Evolutionary conservation across 2,329 filamentous ascomycete genomes (phyloP), one percentile per base, ranked within the genome.

Genomic region (Trichoderma sp.): DNA sequence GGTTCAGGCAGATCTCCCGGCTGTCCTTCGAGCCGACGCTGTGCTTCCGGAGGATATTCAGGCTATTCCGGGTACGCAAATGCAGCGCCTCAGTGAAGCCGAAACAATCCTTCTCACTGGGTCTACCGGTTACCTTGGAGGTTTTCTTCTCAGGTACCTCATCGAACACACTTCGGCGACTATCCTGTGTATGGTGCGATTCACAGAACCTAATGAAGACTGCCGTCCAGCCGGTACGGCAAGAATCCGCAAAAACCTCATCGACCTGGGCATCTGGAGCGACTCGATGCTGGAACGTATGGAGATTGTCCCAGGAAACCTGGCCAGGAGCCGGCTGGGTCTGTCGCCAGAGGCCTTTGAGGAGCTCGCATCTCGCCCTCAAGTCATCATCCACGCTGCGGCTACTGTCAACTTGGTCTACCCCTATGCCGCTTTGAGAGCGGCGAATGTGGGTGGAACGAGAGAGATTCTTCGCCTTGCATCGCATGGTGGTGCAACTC

Each of bases 371-470:
- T 77, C 81, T 12, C 86, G 88, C 7, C 83, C 92, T 1, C 84
- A 94, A 70, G 91, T 93, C 39, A 90, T 94, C 67, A 83, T 94
- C 1, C 92, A 94, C 75, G 89, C 91, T 39, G 92, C 88, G 29
- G 92, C 92, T 5, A 91, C 89, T 0, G 92, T 94, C 74, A 93
- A 93, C 75, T 81, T 94, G 58, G 90, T 94, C 0, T 94, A 94
- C 71, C 91, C 92, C 0, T 94, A 94, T 71, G 92, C 91, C 50
- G 90, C 91, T 0, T 81, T 94, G 71, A 86, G 91, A 64, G 87
- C 85, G 60, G 87, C 91, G 67, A 94, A 94, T 72, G 89, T 94
- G 2, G 87, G 87, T n/a, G 92, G 92, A n/a, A 93, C 91, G 0
- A 82, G 86, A 50, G 91, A 94, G 75, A 86, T 94, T 45, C 78